Evolutionary conservation across 1,284 basidiomycete species (phyloP), one percentile per base, ranked within the genome.

Genomic region (Schizophyllum amplum): DNA sequence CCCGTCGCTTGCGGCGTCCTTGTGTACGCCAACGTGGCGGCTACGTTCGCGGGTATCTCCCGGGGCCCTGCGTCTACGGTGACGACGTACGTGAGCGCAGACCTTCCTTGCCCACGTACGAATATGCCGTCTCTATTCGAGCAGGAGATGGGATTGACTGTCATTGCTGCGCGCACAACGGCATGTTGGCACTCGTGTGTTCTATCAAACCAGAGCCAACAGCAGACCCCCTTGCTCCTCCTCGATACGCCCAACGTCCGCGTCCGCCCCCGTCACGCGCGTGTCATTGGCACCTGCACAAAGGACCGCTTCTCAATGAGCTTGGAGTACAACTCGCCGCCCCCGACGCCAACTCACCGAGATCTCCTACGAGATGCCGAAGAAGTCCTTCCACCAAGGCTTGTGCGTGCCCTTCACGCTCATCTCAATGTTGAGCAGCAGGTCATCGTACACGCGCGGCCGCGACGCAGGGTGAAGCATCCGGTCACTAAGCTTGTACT

Each of bases 331-430:
- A 17, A 3, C 11, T 42, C 2, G 13, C 11, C 33, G 11, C 33
- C 33, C 33, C 17, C 13, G 13, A 42, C 2, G 2, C 17, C 33
- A 13, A 42, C 17, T 9, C 4, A 42, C 33, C 17, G 7, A 52
- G 20, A 17, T 47, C 42, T 27, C 55, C 71, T 77, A 88, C 86
- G 86, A 89, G 57, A 90, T 75, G 48, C 81, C 80, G 63, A 90
- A 84, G 69, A 90, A 87, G 47, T 86, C 72, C 68, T 90, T 88
- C 87, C 87, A 91, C 84, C 84, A 84, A 2, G 87, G 86, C 51
- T 88, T 74, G 22, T 77, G 77, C 53, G 88, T 86, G n/a, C 87
- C 87, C 65, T 83, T 74, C 2, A 81, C 79, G 64, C 84, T 87
- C 70, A 85, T 87, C 60, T 87, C 80, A 61, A 84, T 82, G 3